These are phyloP conservation scores for Mycocentrospora acerina DNA, from an alignment of 2,329 filamentous ascomycete genomes.

Conservation along the genomic window DNA sequence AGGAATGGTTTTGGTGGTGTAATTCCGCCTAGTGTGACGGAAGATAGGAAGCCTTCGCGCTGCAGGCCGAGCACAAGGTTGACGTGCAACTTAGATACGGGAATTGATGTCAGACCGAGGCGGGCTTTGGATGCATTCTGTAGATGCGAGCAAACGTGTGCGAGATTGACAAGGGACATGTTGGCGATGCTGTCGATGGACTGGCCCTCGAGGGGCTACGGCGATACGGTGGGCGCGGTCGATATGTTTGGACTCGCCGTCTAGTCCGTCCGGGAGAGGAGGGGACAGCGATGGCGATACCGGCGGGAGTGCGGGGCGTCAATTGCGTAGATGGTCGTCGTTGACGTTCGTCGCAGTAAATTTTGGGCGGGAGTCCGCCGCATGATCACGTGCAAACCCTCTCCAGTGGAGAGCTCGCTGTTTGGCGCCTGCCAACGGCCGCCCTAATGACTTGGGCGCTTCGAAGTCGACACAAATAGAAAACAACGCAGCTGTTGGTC, in stretches of 20 bases:
- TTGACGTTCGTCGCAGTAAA: conserved; percentile 25
- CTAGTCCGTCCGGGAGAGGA: neutral
- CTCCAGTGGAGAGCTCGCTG: too few species aligned
- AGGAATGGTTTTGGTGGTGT: conserved; percentile 48
- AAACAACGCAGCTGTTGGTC: conserved; percentile 21
- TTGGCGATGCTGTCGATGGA: conserved; percentile 16
- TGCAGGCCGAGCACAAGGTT: conserved; percentile 74
- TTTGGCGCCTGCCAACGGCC: conserved; percentile 16
- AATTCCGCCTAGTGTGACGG: conserved; percentile 72
- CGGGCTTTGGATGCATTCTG: conserved; percentile 86
- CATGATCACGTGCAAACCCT: neutral
- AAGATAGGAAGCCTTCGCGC: conserved; percentile 77
- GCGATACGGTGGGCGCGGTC: conserved; percentile 12
- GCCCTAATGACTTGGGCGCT: conserved; percentile 33
- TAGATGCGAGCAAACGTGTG: conserved; percentile 83
- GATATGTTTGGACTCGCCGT: neutral
- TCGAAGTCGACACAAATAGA: conserved; percentile 39
- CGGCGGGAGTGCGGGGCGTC: conserved; percentile 12
- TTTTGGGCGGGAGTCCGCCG: conserved; percentile 25
- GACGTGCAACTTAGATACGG: conserved; percentile 79
- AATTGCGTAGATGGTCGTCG: conserved; percentile 26
- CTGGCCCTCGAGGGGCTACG: conserved; percentile 33
- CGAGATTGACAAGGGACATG: conserved; percentile 75
- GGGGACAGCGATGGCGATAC: conserved; percentile 9
- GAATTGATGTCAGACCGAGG: conserved; percentile 80